Conservation (phyloP, 1,284 basidiomycete genomes). For the Bjerkandera adusta region DNA sequence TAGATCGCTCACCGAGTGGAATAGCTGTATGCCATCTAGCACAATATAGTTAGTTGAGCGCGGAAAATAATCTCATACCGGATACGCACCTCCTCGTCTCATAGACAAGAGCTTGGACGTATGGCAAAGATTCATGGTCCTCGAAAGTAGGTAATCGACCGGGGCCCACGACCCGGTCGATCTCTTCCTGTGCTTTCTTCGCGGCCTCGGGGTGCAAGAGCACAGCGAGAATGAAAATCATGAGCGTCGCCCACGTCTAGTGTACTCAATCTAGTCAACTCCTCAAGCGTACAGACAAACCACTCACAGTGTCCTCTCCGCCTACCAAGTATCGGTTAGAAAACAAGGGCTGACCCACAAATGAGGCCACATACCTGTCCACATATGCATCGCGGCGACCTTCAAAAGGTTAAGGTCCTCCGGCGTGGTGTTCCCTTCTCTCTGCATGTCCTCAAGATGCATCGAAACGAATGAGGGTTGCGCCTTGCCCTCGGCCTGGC, state of each 20-base stretch:
- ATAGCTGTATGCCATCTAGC: too few relatives aligned
- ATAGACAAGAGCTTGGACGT: background rate
- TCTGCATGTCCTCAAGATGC: background rate
- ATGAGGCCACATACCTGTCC: constrained; percentile 1
- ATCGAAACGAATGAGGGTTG: constrained; percentile 1
- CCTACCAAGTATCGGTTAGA: background rate
- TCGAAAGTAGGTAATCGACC: constrained; percentile 7
- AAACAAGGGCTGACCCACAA: background rate
- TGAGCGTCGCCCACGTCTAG: constrained; percentile 8
- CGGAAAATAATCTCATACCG: background rate
- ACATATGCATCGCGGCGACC: constrained; percentile 2
- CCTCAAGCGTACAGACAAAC: background rate
- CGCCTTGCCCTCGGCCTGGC: constrained; percentile 3
- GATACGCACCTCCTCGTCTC: background rate
- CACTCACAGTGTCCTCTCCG: background rate
- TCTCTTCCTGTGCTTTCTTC: constrained; percentile 8
- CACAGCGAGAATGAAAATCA: constrained; percentile 16
- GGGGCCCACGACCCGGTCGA: constrained; percentile 5
- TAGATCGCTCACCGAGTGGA: too few relatives aligned
- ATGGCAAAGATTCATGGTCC: constrained; percentile 1
- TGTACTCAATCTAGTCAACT: background rate
- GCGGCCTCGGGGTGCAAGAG: background rate
- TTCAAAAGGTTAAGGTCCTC: background rate
- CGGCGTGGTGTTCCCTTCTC: background rate
- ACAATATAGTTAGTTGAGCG: too few relatives aligned